Evolutionary conservation across 805 yeast genomes (phyloP), one percentile per base, ranked within the genome.

Genomic region (Kregervanrija fluxuum): DNA sequence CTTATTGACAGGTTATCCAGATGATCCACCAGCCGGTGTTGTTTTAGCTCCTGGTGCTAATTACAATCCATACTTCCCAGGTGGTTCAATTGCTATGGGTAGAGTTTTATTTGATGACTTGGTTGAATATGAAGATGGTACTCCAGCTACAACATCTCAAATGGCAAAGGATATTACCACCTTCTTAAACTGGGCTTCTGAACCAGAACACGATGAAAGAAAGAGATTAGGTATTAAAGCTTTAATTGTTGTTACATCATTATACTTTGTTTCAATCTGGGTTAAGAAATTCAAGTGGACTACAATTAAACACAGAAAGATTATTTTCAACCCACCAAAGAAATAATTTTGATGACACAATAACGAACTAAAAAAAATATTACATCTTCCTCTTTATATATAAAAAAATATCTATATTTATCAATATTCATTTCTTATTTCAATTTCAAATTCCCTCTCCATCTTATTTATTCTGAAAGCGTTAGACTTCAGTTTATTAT

Each of bases 51-150:
- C 87, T 51, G 99, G 99, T 53, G 69, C 95, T 51, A 93, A 93
- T 82, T 93, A 93, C 74, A 93, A 93, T 79, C 99, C 99, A 63
- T 93, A 93, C 78, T 93, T 93, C 96, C 98, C 99, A 67, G 98
- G 98, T 73, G 98, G 99, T 55, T 78, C 97, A 37, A 91, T 93
- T 74, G 99, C 96, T 58, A 93, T 93, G 99, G 98, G 87, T 65
- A 86, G 99, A 75, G 98, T 91, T 48, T 77, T 93, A 68, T 93
- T 90, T 59, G 99, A 93, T 66, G 99, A 87, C 54, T 77, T 93
- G 63, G 99, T 93, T 53, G 99, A 93, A 75, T 93, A 82, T 71
- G 99, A 93, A 68, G 99, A 93, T 67, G 99, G 99, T 64, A 93
- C 99, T 48, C 96, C 95, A 48, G 98, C 99, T 44, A 82, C 98